Evolutionary conservation across 2,329 filamentous ascomycete genomes (phyloP), one percentile per base, ranked within the genome.

Genomic region (Claviceps digitariae): DNA sequence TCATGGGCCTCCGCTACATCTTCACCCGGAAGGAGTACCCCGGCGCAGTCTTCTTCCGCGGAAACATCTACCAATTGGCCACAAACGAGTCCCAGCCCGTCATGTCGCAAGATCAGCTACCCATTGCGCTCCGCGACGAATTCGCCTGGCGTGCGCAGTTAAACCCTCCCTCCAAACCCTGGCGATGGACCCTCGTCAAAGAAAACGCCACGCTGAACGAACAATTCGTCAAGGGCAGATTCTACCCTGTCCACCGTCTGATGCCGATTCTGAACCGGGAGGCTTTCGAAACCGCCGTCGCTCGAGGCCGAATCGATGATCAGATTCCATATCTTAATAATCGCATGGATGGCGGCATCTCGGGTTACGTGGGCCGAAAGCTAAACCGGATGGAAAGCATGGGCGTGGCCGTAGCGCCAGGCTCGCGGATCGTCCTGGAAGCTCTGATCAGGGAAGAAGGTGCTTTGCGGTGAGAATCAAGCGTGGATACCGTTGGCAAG

Each of bases 171-270:
- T 61, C 52, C 23, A 58, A 61, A 53, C 69, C 58, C 60, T 72
- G 57, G 68, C 68, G 59, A 61, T 71, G 67, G 61, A 61, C 63
- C 3, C 61, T 76, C 44, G 66, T 73, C 29, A 68, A 67, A 56
- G 73, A 76, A 55, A 72, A 74, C 57, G 64, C 67, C n/a, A 66
- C 70, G 46, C 61, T 78, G 21, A 70, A 73, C 56, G 77, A 79
- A 59, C 61, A 62, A 15, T 68, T 69, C 23, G 69, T 81, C 50
- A 69, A 71, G 54, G 78, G 78, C 50, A 70, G 78, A n/a, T 81
- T 81, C 65, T 81, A 82, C 65, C 74, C 78, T 17, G 75, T 75
- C n/a, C 66, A 72, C 54, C 69, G 72, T 54, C 67, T 82, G 38
- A 74, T 78, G 64, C 70, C 71, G 17, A 71, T 79, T 52, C 65